Evolutionary conservation across 1,284 basidiomycete genomes (phyloP).

Genomic region (Leccinum solheimii): DNA sequence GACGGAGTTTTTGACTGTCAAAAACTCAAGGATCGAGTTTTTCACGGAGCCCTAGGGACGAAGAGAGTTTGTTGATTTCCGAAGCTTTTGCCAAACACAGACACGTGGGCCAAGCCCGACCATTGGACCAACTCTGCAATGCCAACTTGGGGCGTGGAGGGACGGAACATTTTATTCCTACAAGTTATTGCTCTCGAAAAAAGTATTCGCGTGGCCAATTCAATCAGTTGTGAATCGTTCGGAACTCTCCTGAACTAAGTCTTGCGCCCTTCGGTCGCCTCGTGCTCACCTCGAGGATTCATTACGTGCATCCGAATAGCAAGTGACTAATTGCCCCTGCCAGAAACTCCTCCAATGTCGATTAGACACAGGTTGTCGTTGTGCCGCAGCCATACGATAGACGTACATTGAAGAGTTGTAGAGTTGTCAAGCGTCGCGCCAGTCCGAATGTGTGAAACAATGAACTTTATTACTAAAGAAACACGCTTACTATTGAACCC

Average conservation of each 20-base stretch:
- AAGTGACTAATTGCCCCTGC: constrained; percentile 3
- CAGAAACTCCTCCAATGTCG: background rate
- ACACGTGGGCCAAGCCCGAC: constrained; percentile 8
- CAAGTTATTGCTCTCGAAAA: background rate
- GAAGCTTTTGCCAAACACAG: constrained; percentile 26
- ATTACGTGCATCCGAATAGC: constrained; percentile 18
- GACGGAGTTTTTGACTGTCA: no score
- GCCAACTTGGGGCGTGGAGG: background rate
- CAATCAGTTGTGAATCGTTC: background rate
- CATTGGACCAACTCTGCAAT: background rate
- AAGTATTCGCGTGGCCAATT: background rate
- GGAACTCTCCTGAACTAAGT: constrained; percentile 2
- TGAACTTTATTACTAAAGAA: constrained; percentile 1
- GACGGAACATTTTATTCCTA: background rate
- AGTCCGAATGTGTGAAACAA: background rate
- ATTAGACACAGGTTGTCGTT: background rate
- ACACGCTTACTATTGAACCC: constrained; percentile 5
- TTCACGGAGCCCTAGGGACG: no score
- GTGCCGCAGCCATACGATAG: constrained; percentile 1
- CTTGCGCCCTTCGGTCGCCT: constrained; percentile 19
- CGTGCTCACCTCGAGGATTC: constrained; percentile 29
- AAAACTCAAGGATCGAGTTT: no score
- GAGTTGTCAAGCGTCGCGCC: background rate
- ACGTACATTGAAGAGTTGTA: background rate
- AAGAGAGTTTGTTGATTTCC: constrained; percentile 26